Percentiles rank a stretch among this genome's conserved stretches.
Conservation (phyloP, 75 land plant species). For the Cupressus sempervirens region DNA sequence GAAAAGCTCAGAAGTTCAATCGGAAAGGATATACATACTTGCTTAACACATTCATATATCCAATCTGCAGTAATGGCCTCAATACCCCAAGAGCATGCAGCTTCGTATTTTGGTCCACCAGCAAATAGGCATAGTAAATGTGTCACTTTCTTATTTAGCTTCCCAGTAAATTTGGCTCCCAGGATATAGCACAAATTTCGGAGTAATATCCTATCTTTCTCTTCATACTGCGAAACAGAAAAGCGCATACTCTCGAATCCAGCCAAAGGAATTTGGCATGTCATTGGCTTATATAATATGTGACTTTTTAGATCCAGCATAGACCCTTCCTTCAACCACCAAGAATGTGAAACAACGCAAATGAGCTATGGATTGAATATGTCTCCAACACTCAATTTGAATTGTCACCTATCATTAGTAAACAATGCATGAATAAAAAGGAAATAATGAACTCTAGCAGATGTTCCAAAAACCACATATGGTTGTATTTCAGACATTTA, state of each 20-base stretch:
- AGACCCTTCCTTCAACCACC: conserved; percentile 53
- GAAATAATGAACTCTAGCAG: neutral
- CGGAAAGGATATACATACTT: conserved; percentile 42
- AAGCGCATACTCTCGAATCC: conserved; percentile 68
- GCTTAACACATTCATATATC: conserved; percentile 68
- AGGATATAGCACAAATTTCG: conserved; percentile 72
- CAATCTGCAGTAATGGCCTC: conserved; percentile 70
- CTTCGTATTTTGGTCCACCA: conserved; percentile 80
- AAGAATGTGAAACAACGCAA: neutral
- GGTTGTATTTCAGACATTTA: neutral
- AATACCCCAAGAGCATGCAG: conserved; percentile 71
- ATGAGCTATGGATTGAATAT: neutral
- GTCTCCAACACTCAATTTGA: neutral
- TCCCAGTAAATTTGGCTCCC: conserved; percentile 73
- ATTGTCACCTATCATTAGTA: neutral
- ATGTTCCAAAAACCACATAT: neutral
- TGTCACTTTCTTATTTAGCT: conserved; percentile 67
- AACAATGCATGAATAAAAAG: neutral
- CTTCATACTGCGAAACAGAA: conserved; percentile 89
- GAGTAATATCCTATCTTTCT: conserved; percentile 65
- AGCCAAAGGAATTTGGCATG: conserved; percentile 80
- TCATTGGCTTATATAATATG: conserved; percentile 76
- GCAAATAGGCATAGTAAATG: conserved; percentile 82
- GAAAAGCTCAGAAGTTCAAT: neutral
- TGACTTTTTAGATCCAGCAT: conserved; percentile 74